A percentile compares a stretch with the other conserved stretches of the same genome.
These are phyloP conservation scores for Sugiyamaella castrensis DNA, from an alignment of 1,139 yeast species.

Conservation along the genomic window DNA sequence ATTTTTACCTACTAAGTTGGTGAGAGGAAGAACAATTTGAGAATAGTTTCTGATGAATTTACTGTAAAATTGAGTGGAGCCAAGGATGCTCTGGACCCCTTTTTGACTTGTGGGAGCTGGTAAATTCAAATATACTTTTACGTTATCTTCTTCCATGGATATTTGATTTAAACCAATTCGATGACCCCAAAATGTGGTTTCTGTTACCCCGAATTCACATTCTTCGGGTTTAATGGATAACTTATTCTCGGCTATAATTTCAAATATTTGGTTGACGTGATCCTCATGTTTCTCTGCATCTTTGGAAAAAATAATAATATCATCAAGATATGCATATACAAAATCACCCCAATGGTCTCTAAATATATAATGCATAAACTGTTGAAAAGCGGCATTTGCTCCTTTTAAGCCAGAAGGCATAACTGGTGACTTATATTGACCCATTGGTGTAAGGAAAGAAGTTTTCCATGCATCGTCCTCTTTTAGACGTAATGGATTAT, in stretches of 20 bases:
- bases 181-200: too few relatives aligned
- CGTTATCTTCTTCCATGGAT: too few relatives aligned
- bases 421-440: conserved; percentile 3
- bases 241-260: background rate
- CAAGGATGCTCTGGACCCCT: too few relatives aligned
- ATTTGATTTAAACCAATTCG: too few relatives aligned
- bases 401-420: conserved; percentile 19
- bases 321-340: conserved; percentile 3
- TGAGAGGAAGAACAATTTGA: too few relatives aligned
- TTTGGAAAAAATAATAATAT: background rate
- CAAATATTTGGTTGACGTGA: background rate
- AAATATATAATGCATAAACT: background rate
- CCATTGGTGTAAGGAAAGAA: conserved; percentile 5
- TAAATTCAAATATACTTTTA: too few relatives aligned
- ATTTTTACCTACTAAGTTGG: too few relatives aligned
- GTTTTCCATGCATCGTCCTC: conserved; percentile 2
- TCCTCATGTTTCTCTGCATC: background rate
- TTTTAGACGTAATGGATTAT: background rate
- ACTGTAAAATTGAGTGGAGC: too few relatives aligned
- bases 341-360: background rate
- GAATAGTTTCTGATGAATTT: too few relatives aligned
- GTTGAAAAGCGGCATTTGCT: conserved; percentile 14
- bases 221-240: too few relatives aligned
- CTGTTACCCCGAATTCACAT: too few relatives aligned
- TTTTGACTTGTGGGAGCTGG: too few relatives aligned